These are phyloP conservation scores for Litchi chinensis DNA, from an alignment of 345 rosid species.

Conservation along the genomic window DNA sequence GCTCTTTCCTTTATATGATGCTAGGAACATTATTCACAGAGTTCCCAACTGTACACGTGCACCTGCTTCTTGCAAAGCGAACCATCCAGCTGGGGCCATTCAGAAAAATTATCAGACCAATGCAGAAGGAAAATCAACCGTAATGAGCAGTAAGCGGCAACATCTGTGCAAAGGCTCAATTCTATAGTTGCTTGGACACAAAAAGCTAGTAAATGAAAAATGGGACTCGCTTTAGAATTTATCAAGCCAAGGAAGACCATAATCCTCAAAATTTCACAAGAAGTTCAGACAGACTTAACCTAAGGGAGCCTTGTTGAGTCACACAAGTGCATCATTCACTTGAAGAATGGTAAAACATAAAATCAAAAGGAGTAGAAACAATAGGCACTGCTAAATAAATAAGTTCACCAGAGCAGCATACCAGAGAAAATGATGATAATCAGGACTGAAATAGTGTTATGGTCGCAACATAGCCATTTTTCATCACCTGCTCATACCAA, in stretches of 20 bases:
- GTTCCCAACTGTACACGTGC: constrained; percentile 15
- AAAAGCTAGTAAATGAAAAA: background rate
- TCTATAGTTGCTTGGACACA: background rate
- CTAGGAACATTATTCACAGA: background rate
- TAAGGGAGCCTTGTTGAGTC: background rate
- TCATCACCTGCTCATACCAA: constrained; percentile 78
- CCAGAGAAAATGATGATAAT: constrained; percentile 29
- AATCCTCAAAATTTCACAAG: background rate
- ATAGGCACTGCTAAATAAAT: background rate
- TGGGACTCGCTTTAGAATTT: background rate
- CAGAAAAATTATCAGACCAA: background rate
- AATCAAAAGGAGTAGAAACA: background rate
- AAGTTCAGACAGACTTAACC: background rate
- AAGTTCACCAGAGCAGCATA: constrained; percentile 15
- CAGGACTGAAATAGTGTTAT: constrained; percentile 86
- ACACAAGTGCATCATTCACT: too few relatives aligned
- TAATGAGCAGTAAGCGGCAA: background rate
- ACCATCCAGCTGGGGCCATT: constrained; percentile 1
- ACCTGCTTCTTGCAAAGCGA: background rate
- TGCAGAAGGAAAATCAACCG: background rate
- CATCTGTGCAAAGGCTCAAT: background rate
- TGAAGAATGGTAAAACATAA: background rate
- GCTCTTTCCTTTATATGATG: background rate
- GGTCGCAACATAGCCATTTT: constrained; percentile 87
- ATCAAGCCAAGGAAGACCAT: background rate